Evolutionary conservation across 1,284 basidiomycete genomes (phyloP).

Genomic region (Taiwanofungus camphoratus): DNA sequence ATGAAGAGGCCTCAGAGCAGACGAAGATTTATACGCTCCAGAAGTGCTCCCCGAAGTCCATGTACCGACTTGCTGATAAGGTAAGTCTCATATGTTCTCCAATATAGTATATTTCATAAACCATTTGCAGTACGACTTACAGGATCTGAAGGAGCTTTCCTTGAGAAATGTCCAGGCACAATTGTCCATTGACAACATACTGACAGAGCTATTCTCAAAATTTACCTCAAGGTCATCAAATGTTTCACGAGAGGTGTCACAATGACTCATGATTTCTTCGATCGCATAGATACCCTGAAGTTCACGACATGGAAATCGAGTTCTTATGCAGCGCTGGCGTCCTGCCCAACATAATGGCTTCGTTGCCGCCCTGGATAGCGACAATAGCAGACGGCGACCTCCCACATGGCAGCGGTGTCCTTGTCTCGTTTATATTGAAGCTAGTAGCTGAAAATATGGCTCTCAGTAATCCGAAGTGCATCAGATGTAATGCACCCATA

Average conservation of each 20-base stretch:
- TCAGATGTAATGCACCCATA: too few relatives aligned
- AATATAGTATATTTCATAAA: neutral
- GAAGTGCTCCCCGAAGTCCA: slow-evolving; percentile 16
- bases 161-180: slow-evolving; percentile 8
- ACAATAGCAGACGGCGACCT: too few relatives aligned
- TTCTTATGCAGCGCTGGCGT: neutral
- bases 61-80: slow-evolving; percentile 16
- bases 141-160: slow-evolving; percentile 11
- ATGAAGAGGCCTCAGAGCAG: neutral
- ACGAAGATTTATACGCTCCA: neutral
- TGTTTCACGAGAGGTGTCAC: neutral
- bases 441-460: too few relatives aligned
- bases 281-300: neutral
- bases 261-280: neutral
- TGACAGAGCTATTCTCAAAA: slow-evolving; percentile 17
- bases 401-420: neutral
- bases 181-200: slow-evolving; percentile 12
- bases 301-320: neutral
- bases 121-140: slow-evolving; percentile 8
- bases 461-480: too few relatives aligned
- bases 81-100: neutral
- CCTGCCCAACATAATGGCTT: too few relatives aligned
- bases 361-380: too few relatives aligned
- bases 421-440: neutral
- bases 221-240: slow-evolving; percentile 14